phyloP scores from a whole-genome alignment of 345 rosid species.

The Ricinus communis region DNA sequence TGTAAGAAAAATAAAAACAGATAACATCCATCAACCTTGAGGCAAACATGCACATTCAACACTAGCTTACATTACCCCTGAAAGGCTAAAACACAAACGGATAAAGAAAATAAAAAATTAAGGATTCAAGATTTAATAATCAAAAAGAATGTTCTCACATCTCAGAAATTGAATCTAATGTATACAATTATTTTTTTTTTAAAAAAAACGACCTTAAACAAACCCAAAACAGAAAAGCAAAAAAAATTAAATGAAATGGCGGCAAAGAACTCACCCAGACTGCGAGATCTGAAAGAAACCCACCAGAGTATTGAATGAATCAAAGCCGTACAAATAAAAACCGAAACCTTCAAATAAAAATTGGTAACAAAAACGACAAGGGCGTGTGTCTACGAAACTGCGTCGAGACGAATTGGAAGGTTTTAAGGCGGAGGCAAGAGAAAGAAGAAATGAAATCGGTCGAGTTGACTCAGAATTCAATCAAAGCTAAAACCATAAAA shows the following conservation, averaged over 20 bases:
- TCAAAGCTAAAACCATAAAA: too few species aligned
- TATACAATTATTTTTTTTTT: not conserved
- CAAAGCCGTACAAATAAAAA: not conserved
- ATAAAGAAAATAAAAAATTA: not conserved
- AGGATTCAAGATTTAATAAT: not conserved
- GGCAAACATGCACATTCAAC: not conserved
- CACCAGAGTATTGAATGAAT: not conserved
- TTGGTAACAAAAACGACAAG: not conserved
- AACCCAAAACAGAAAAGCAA: not conserved
- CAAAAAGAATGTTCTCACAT: not conserved
- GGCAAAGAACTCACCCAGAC: conserved; percentile 35
- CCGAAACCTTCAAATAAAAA: not conserved
- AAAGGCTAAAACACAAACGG: not conserved
- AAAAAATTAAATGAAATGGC: not conserved
- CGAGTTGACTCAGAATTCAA: conserved; percentile 28
- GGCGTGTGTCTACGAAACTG: not conserved
- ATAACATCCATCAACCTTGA: not conserved
- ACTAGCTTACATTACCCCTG: not conserved
- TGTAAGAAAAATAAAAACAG: not conserved
- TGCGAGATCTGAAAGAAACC: conserved; percentile 33
- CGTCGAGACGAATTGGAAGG: not conserved
- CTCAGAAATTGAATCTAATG: not conserved
- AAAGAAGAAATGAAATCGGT: conserved; percentile 12
- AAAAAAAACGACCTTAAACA: not conserved
- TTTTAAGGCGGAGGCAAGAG: not conserved